Evolutionary conservation across 192 early-diverging fungal species (phyloP).

Genomic region (Coemansia sp.): DNA sequence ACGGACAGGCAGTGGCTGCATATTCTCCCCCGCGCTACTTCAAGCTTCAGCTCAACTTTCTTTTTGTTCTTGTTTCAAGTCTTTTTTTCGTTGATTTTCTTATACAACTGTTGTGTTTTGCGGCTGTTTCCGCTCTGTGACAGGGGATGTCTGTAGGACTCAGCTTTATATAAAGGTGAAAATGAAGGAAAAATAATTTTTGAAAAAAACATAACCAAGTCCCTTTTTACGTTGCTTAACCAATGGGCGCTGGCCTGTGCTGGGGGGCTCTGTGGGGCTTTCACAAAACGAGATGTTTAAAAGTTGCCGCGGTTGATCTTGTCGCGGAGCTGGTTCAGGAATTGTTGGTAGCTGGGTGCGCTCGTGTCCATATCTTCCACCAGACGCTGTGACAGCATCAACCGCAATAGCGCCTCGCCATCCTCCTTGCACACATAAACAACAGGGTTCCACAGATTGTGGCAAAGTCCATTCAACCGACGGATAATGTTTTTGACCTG

Average conservation of each 20-base stretch:
- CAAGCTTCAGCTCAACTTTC: too few relatives aligned
- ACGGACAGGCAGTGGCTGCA: too few relatives aligned
- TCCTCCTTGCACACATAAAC: conserved; percentile 91
- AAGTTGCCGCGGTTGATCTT: conserved; percentile 60
- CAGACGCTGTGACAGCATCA: conserved; percentile 84
- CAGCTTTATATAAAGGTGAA: too few relatives aligned
- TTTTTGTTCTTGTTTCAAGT: not conserved
- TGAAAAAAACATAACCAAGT: too few relatives aligned
- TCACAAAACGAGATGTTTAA: too few relatives aligned
- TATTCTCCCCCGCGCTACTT: not conserved
- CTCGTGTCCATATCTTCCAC: conserved; percentile 89
- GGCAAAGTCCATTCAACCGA: conserved; percentile 67
- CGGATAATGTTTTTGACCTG: conserved; percentile 75
- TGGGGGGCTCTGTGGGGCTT: too few relatives aligned
- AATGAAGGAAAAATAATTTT: too few relatives aligned
- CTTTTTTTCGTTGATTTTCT: not conserved
- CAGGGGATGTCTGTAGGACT: too few relatives aligned
- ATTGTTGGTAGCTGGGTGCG: conserved; percentile 76
- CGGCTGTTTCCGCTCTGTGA: conserved; percentile 5
- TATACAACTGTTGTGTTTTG: not conserved
- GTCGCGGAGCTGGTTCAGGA: conserved; percentile 72
- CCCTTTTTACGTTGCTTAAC: too few relatives aligned
- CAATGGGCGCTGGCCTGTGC: too few relatives aligned
- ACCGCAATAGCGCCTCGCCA: conserved; percentile 76
- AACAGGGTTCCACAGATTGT: conserved; percentile 69